Evolutionary conservation across 1,284 basidiomycete genomes (phyloP).

Genomic region (Papiliotrema terrestris): DNA sequence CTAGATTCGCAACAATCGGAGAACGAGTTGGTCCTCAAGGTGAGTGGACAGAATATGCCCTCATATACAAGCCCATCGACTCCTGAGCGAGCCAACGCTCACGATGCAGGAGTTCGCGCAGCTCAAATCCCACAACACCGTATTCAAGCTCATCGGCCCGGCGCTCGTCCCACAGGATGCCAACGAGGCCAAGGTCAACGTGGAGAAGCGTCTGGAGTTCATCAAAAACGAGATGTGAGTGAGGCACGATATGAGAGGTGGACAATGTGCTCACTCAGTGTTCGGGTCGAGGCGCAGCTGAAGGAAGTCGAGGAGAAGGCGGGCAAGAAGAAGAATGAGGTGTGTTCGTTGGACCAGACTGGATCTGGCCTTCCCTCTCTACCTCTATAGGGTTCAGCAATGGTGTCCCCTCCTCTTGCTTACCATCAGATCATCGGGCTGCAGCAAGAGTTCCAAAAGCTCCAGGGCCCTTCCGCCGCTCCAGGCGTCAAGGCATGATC

Average conservation of each 20-base stretch:
- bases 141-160: conserved; percentile 92
- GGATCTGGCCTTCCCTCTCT: background rate
- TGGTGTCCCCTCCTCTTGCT: background rate
- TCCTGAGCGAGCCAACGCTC: background rate
- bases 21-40: conserved; percentile 90
- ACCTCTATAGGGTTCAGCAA: no score
- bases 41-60: no score
- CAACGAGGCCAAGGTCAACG: conserved; percentile 80
- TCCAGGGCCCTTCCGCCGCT: conserved; percentile 24
- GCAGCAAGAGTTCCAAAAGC: conserved; percentile 43
- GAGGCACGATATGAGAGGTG: background rate
- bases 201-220: conserved; percentile 87
- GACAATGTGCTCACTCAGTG: conserved; percentile 53
- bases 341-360: conserved; percentile 45
- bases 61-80: no score
- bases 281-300: conserved; percentile 73
- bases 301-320: conserved; percentile 69
- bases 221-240: conserved; percentile 85
- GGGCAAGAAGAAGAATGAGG: conserved; percentile 76
- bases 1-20: conserved; percentile 86
- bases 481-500: conserved; percentile 2
- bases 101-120: conserved; percentile 70
- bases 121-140: conserved; percentile 69
- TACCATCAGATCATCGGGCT: conserved; percentile 36
- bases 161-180: conserved; percentile 88